Evolutionary conservation across 495 filamentous ascomycete species (phyloP), one percentile per base, ranked within the genome.

Genomic region (Lasiosphaeria ovina): DNA sequence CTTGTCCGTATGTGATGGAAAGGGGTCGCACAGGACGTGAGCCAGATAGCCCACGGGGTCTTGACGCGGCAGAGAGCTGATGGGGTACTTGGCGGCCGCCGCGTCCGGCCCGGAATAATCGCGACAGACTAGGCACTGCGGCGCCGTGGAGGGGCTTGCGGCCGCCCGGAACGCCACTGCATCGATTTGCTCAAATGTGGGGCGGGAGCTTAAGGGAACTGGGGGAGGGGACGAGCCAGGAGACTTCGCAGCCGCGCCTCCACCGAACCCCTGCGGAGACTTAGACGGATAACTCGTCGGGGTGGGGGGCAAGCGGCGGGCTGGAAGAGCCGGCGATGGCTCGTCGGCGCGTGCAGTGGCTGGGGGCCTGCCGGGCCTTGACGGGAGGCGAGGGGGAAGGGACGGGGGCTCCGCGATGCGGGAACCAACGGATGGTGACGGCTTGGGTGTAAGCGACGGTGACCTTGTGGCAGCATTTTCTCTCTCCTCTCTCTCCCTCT

Each of bases 41-140:
- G 92, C 91, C 12, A 98, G 83, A 79, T 87, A 88, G 14, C 75
- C 79, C 11, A 81, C 71, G n/a, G 75, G 69, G 69, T 92, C 86
- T 1, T 79, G 74, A 2, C 80, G 77, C 4, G 90, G 89, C 36
- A 94, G 79, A 8, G 83, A 81, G 52, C 86, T 71, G 34, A 87
- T 80, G 8, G 92, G 91, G 69, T 90, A 89, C 58, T 82, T 89
- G 24, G 89, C 83, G 3, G 91, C 93, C 65, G 93, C 87, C 48
- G 66, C 67, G 71, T 98, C 94, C 6, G 91, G 87, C 6, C 68
- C 88, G 6, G 89, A 89, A 70, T 92, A 98, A 74, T 98, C 92
- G 57, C 93, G 85, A 71, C 94, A 97, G 42, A 82, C 75, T 48
- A 97, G 79, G 66, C 94, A 98, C 17, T 71, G 74, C 6, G 45